A percentile compares a stretch with the other conserved stretches of the same genome.
phyloP scores from a whole-genome alignment of 2,329 filamentous ascomycete genomes.

The Diaporthe citri region DNA sequence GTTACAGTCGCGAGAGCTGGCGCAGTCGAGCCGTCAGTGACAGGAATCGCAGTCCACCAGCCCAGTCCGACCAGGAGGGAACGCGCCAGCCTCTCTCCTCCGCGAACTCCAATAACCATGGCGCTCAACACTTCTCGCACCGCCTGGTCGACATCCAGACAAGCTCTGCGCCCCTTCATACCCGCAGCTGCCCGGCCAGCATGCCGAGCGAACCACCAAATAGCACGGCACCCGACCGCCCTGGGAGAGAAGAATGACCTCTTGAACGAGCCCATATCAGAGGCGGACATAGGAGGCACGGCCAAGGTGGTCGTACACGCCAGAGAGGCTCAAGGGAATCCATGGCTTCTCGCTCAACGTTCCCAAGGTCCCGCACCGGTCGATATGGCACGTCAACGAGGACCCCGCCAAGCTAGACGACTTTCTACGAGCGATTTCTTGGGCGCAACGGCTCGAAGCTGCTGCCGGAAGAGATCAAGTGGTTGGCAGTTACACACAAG shows the following conservation, averaged over 20 bases:
- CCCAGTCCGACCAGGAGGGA: conserved; percentile 22
- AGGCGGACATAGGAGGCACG: conserved; percentile 39
- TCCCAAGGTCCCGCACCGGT: conserved; percentile 65
- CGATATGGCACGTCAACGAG: conserved; percentile 78
- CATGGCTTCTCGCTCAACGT: conserved; percentile 68
- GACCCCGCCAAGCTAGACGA: conserved; percentile 80
- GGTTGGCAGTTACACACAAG: conserved; percentile 97
- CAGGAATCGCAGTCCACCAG: background rate
- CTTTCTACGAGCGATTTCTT: conserved; percentile 82
- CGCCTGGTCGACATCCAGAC: conserved; percentile 49
- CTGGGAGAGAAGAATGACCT: conserved; percentile 37
- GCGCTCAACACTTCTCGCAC: conserved; percentile 52
- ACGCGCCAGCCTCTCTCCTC: conserved; percentile 35
- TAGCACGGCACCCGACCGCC: conserved; percentile 34
- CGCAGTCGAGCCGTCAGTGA: conserved; percentile 16
- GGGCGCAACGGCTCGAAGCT: conserved; percentile 79
- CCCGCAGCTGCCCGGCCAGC: conserved; percentile 30
- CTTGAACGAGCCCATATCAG: conserved; percentile 38
- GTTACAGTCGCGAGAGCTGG: conserved; percentile 32
- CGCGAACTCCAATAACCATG: conserved; percentile 44
- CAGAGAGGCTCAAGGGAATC: conserved; percentile 76
- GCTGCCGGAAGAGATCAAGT: conserved; percentile 92
- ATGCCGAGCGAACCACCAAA: conserved; percentile 32
- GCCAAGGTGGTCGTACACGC: conserved; percentile 80
- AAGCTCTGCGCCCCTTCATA: conserved; percentile 49